Conservation (phyloP, 768 basidiomycete genomes). For the Suillus subalutaceus region DNA sequence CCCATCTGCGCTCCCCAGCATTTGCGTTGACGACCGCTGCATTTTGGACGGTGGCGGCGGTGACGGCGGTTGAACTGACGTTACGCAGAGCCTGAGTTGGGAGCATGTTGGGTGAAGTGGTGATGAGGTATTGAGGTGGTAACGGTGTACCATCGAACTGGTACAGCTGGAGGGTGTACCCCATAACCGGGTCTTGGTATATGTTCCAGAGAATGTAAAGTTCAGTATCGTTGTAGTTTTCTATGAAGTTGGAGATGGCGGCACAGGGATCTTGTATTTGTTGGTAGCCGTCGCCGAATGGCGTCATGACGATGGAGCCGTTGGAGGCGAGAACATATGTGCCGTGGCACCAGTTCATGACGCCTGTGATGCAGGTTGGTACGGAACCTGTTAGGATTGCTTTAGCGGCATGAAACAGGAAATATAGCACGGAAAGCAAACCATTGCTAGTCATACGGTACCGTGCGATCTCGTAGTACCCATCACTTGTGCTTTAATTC, state of each 20-base stretch:
- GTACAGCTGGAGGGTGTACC: conserved; percentile 77
- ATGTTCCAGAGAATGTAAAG: conserved; percentile 70
- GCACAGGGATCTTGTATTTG: conserved; percentile 95
- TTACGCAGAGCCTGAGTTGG: conserved; percentile 73
- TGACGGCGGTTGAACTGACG: conserved; percentile 34
- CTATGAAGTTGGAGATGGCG: conserved; percentile 84
- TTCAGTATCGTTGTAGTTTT: conserved; percentile 80
- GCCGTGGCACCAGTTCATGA: conserved; percentile 91
- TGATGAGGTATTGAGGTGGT: conserved; percentile 67
- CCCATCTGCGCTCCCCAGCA: conserved; percentile 30
- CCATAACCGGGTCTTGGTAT: conserved; percentile 60
- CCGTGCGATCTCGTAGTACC: conserved; percentile 86
- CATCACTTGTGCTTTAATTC: conserved; percentile 58
- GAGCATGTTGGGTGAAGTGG: conserved; percentile 83
- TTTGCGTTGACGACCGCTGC: conserved; percentile 20
- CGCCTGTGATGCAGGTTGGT: conserved; percentile 88
- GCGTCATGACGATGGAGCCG: conserved; percentile 76
- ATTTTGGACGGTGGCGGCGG: conserved; percentile 11
- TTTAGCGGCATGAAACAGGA: conserved; percentile 5
- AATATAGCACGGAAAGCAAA: conserved; percentile 33
- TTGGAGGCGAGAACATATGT: conserved; percentile 67
- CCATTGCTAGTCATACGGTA: conserved; percentile 92
- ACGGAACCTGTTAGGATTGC: conserved; percentile 54
- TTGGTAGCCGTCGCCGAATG: conserved; percentile 88
- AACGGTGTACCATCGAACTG: conserved; percentile 77